A percentile compares a stretch with the other conserved stretches of the same genome.
Evolutionary conservation across 208 protist genomes (phyloP).

Genomic region (Acanthamoeba triangularis): DNA sequence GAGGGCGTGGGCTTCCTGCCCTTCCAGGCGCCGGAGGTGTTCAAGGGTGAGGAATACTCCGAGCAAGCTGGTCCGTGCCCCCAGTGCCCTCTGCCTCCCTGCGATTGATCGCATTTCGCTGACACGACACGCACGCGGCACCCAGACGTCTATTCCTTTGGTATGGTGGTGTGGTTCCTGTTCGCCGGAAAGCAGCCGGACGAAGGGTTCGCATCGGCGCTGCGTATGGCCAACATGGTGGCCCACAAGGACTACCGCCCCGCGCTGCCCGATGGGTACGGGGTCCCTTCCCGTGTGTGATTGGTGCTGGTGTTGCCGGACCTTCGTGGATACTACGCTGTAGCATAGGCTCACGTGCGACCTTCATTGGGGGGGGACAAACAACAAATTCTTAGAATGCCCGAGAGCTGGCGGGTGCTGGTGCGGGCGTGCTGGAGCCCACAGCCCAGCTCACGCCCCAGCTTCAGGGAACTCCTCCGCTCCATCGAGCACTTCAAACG

Average conservation of each 20-base stretch:
- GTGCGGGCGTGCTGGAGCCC: not conserved
- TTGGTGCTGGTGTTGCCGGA: not conserved
- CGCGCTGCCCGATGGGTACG: not conserved
- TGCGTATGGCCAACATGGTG: constrained; percentile 30
- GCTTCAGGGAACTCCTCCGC: not conserved
- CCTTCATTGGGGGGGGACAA: too few relatives aligned
- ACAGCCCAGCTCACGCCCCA: not conserved
- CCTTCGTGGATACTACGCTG: not conserved
- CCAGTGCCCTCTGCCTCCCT: not conserved
- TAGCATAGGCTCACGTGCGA: not conserved
- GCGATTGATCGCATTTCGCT: not conserved
- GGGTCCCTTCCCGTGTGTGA: not conserved
- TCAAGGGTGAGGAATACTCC: constrained; percentile 31
- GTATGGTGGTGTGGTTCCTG: constrained; percentile 35
- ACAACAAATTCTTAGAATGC: not conserved
- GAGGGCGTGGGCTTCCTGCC: constrained; percentile 42
- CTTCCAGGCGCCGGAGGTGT: constrained; percentile 33
- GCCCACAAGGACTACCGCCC: constrained; percentile 32
- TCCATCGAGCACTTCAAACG: not conserved
- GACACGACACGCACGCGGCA: not conserved
- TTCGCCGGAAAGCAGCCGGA: constrained; percentile 37
- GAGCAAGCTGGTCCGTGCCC: not conserved
- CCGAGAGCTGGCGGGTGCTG: not conserved
- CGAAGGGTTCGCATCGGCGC: not conserved
- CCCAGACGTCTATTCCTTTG: constrained; percentile 9